These are phyloP conservation scores for Epicoccum sorghinum DNA, from an alignment of 2,329 filamentous ascomycete genomes.

Conservation along the genomic window DNA sequence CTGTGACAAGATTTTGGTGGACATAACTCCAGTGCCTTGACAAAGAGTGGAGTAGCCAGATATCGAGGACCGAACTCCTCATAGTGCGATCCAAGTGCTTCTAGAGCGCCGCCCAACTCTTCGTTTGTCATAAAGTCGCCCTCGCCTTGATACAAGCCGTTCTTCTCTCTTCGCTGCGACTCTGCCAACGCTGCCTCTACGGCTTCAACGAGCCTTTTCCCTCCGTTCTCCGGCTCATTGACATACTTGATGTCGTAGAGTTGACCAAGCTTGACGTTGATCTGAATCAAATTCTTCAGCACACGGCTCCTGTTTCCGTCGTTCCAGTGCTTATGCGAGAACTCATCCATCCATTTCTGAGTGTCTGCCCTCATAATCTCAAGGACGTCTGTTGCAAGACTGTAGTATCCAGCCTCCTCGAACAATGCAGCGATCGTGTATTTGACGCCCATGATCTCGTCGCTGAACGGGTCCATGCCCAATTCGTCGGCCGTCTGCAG, in stretches of 20 bases:
- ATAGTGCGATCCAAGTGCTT: slow-evolving; percentile 80
- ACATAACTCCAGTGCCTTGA: slow-evolving; percentile 79
- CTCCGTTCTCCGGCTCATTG: slow-evolving; percentile 73
- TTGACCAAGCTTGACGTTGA: slow-evolving; percentile 83
- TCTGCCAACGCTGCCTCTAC: slow-evolving; percentile 82
- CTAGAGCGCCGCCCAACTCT: slow-evolving; percentile 75
- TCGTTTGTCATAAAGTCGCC: slow-evolving; percentile 73
- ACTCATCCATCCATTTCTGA: slow-evolving; percentile 55
- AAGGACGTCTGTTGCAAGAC: slow-evolving; percentile 75
- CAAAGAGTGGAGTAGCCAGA: slow-evolving; percentile 82
- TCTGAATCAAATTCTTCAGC: slow-evolving; percentile 74
- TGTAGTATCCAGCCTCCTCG: slow-evolving; percentile 74
- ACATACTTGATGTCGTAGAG: slow-evolving; percentile 80
- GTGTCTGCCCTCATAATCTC: slow-evolving; percentile 78
- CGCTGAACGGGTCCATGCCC: slow-evolving; percentile 84
- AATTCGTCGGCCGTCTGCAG: slow-evolving; percentile 74
- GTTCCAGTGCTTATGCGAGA: slow-evolving; percentile 49
- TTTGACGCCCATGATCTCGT: slow-evolving; percentile 89
- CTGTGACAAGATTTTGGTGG: slow-evolving; percentile 73
- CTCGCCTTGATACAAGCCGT: slow-evolving; percentile 73
- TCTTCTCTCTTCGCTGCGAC: slow-evolving; percentile 67
- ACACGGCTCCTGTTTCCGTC: slow-evolving; percentile 65
- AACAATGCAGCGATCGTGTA: slow-evolving; percentile 81
- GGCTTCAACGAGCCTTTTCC: slow-evolving; percentile 77
- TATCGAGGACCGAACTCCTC: slow-evolving; percentile 75